Base-by-base conservation (phyloP, 768 basidiomycete species). In the Phylloporus arenicola region DNA sequence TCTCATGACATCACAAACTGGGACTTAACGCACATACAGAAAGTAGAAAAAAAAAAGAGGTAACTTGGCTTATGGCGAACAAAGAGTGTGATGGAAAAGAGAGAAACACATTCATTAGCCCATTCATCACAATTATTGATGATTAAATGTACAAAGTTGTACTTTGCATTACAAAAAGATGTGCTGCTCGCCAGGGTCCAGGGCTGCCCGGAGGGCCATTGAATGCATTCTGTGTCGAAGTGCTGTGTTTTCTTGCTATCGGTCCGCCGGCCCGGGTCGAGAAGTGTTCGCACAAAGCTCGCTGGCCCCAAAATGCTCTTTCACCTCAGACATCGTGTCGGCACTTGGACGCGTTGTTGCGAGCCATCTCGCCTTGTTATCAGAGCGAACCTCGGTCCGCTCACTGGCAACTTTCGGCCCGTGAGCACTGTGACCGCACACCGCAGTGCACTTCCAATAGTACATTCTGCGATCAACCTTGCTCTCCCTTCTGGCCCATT, bases 391-490 rank as follows among this genome's bases (percentile, higher is more conserved):
- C 4, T 24, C 12, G 25, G 17, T 2, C 10, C 17, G 5, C n/a
- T 25, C 20, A 2, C 16, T 25, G 6, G 16, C 34, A 13, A 13
- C 16, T 22, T 25, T 54, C 55, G 54, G 35, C 8, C 10, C 25
- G 8, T 45, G 25, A 53, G 29, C 16, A 45, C 48, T 9, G 16
- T 20, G 6, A 11, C 46, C 16, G 12, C 25, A 3, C 55, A 13
- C n/a, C 47, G 6, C 11, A 57, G 55, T 34, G 13, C 63, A 10
- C 47, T 67, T 22, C 56, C 63, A 14, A 46, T 65, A 1, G 60
- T 68, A 20, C 55, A 48, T 20, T 57, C 58, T 16, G 52, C 64
- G 13, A 52, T 64, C 50, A 65, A 65, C 40, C 61, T 68, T 20
- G 22, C 48, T 33, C 63, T 65, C 13, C 65, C 64, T 29, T 16